Conservation (phyloP, 306 rosid genomes). For the Casuarina glauca region DNA sequence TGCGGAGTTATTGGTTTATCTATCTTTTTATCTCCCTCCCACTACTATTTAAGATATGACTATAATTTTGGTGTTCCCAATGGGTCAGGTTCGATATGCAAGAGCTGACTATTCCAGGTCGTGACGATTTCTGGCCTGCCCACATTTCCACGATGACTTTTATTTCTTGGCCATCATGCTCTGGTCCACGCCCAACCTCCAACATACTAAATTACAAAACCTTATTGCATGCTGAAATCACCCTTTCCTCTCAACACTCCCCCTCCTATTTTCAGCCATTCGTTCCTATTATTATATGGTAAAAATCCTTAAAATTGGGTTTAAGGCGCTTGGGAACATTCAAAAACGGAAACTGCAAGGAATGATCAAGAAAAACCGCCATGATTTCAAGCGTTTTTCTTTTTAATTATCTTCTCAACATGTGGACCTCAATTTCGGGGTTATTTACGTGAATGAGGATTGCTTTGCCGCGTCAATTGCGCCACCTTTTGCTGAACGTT, state of each 20-base stretch:
- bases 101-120: conserved; percentile 49
- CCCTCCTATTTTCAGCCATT: too few species aligned
- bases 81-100: conserved; percentile 49
- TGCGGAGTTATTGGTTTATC: conserved; percentile 47
- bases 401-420: background rate
- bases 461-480: conserved; percentile 51
- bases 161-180: background rate
- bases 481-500: conserved; percentile 27
- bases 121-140: conserved; percentile 34
- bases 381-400: background rate
- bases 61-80: conserved; percentile 20
- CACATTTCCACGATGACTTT: conserved; percentile 20
- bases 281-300: too few species aligned
- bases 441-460: conserved; percentile 33
- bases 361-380: conserved; percentile 39
- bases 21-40: conserved; percentile 23
- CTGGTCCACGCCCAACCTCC: conserved; percentile 11
- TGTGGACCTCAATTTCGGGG: background rate
- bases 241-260: background rate
- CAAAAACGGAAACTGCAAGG: conserved; percentile 21
- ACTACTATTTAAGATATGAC: conserved; percentile 17
- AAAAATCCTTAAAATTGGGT: background rate
- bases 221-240: background rate
- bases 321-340: conserved; percentile 37
- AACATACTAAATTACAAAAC: background rate